Conservation (phyloP, 768 basidiomycete species). For the Pleurotus salmoneostramineus region DNA sequence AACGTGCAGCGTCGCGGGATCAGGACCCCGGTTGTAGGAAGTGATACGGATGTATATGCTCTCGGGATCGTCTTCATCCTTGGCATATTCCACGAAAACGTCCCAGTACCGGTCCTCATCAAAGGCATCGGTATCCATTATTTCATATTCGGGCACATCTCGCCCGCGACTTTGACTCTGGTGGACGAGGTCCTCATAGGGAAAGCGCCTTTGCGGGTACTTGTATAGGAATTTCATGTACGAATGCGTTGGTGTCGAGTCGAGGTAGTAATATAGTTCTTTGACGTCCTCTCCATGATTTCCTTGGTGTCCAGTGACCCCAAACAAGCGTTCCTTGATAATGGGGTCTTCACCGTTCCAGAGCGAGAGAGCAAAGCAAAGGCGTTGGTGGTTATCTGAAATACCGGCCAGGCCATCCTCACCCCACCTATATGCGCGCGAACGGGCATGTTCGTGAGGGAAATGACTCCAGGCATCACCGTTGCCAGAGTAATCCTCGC, state of each 20-base stretch:
- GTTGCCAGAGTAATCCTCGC: constrained; percentile 96
- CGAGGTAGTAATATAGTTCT: constrained; percentile 97
- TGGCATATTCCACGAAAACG: constrained; percentile 96
- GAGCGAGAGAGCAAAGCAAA: constrained; percentile 86
- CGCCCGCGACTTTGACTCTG: constrained; percentile 82
- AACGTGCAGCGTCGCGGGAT: constrained; percentile 90
- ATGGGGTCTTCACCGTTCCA: constrained; percentile 97
- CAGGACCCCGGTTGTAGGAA: constrained; percentile 93
- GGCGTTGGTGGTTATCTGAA: constrained; percentile 93
- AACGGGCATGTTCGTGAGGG: constrained; percentile 89
- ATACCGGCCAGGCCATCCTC: constrained; percentile 98
- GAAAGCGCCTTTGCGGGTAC: constrained; percentile 89
- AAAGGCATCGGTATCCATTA: constrained; percentile 88
- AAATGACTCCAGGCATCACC: constrained; percentile 97
- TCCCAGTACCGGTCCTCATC: constrained; percentile 98
- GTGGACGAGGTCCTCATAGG: constrained; percentile 89
- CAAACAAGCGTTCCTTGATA: constrained; percentile 94
- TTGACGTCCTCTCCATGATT: constrained; percentile 99
- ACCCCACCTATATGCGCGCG: constrained; percentile 97
- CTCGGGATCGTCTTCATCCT: constrained; percentile 90
- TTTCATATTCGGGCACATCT: constrained; percentile 89
- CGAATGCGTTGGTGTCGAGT: constrained; percentile 97
- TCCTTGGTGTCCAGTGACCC: constrained; percentile 94
- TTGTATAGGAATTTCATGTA: constrained; percentile 99
- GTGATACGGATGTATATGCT: constrained; percentile 92